Conservation (phyloP, 768 basidiomycete species). For the Crucibulum laeve region DNA sequence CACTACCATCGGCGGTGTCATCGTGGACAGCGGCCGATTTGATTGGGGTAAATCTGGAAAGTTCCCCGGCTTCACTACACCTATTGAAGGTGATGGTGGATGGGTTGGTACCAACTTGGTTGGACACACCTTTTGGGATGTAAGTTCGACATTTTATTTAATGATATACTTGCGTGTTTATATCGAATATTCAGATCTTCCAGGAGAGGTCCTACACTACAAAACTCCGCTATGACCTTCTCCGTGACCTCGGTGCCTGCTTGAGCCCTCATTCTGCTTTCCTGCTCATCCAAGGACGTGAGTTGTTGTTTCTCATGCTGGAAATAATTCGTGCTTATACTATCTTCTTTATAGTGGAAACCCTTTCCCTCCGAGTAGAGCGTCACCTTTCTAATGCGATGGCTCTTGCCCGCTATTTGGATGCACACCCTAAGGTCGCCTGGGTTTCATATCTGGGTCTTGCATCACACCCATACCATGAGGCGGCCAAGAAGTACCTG, state of each 20-base stretch:
- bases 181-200: no score
- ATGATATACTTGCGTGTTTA: no score
- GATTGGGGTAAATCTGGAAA: constrained; percentile 64
- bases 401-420: constrained; percentile 47
- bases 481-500: constrained; percentile 50
- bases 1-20: constrained; percentile 71
- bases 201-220: no score
- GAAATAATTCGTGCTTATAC: no score
- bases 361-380: constrained; percentile 65
- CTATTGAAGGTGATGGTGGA: constrained; percentile 74
- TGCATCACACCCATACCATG: constrained; percentile 53
- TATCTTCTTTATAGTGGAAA: no score
- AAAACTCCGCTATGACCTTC: constrained; percentile 30
- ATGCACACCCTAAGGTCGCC: constrained; percentile 57
- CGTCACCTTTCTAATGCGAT: constrained; percentile 70
- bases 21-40: constrained; percentile 63
- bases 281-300: constrained; percentile 71
- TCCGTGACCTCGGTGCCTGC: constrained; percentile 63
- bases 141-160: no score
- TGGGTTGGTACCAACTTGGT: constrained; percentile 62
- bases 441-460: constrained; percentile 83
- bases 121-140: constrained; percentile 55
- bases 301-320: no score
- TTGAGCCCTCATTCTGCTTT: constrained; percentile 73
- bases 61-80: constrained; percentile 72